phyloP scores from a whole-genome alignment of 306 rosid genomes.

The Phaseolus lunatus region DNA sequence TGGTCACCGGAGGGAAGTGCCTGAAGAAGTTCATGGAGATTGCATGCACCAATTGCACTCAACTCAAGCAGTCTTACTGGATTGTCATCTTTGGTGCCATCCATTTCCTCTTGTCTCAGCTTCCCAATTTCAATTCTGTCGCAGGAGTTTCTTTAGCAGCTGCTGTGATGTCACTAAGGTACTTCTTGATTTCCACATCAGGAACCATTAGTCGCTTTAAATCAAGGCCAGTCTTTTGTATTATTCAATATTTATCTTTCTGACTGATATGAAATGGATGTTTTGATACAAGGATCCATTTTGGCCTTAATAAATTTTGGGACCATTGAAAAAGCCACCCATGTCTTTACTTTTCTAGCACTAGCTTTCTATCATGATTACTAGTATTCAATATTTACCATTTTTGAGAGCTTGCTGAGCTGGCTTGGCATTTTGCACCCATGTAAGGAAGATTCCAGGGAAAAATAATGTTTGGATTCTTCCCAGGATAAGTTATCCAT shows the following conservation, averaged over 20 bases:
- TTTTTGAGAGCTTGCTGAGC: slow-evolving; percentile 23
- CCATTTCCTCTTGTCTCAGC: slow-evolving; percentile 94
- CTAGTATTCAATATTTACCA: not conserved
- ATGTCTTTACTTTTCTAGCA: slow-evolving; percentile 20
- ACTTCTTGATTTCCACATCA: slow-evolving; percentile 2
- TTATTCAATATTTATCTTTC: not conserved
- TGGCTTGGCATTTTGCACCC: not conserved
- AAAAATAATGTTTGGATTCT: slow-evolving; percentile 40
- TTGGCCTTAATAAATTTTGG: not conserved
- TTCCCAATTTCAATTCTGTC: slow-evolving; percentile 92
- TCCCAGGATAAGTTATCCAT: slow-evolving; percentile 29
- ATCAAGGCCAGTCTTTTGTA: not conserved
- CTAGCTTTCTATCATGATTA: not conserved
- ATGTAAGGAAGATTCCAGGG: not conserved
- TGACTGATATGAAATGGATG: not conserved
- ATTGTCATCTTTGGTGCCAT: slow-evolving; percentile 81
- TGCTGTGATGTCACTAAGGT: slow-evolving; percentile 92
- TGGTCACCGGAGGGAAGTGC: slow-evolving; percentile 94
- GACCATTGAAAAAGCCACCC: not conserved
- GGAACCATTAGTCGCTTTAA: too few relatives aligned
- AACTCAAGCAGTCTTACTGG: slow-evolving; percentile 80
- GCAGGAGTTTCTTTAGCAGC: slow-evolving; percentile 96
- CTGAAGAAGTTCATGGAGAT: slow-evolving; percentile 86
- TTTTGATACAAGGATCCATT: not conserved
- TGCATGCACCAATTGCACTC: slow-evolving; percentile 81